A percentile compares a stretch with the other conserved stretches of the same genome.
These are phyloP conservation scores for Nakazawaea wyomingensis DNA, from an alignment of 805 yeast genomes.

Conservation along the genomic window DNA sequence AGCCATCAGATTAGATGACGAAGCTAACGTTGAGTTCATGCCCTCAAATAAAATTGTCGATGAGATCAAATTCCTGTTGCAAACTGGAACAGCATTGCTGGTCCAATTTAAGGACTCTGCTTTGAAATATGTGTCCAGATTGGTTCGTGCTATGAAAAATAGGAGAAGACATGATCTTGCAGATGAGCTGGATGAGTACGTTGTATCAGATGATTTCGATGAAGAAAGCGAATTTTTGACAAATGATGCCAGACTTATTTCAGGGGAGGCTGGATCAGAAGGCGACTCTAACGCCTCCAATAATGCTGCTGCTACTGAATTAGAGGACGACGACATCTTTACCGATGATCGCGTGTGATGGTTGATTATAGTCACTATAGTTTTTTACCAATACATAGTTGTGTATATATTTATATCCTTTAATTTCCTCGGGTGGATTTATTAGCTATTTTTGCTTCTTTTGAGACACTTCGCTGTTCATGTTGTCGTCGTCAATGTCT, in stretches of 20 bases:
- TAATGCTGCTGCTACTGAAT: constrained; percentile 18
- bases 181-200: constrained; percentile 16
- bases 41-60: constrained; percentile 16
- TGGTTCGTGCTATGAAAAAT: background rate
- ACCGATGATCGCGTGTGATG: background rate
- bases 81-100: constrained; percentile 12
- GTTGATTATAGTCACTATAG: too few species aligned
- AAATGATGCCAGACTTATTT: constrained; percentile 6
- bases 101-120: background rate
- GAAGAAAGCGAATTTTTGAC: constrained; percentile 17
- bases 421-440: too few species aligned
- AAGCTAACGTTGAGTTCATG: constrained; percentile 34
- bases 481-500: background rate
- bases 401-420: too few species aligned
- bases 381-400: too few species aligned
- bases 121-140: background rate
- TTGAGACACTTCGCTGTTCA: background rate
- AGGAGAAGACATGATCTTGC: background rate
- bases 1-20: constrained; percentile 74
- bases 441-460: constrained; percentile 1
- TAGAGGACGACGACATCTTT: constrained; percentile 13
- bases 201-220: constrained; percentile 20
- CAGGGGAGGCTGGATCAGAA: background rate
- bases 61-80: constrained; percentile 2
- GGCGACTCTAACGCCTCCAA: background rate